These are phyloP conservation scores for Penicillium goetzii DNA, from an alignment of 495 filamentous ascomycete species.

Conservation along the genomic window DNA sequence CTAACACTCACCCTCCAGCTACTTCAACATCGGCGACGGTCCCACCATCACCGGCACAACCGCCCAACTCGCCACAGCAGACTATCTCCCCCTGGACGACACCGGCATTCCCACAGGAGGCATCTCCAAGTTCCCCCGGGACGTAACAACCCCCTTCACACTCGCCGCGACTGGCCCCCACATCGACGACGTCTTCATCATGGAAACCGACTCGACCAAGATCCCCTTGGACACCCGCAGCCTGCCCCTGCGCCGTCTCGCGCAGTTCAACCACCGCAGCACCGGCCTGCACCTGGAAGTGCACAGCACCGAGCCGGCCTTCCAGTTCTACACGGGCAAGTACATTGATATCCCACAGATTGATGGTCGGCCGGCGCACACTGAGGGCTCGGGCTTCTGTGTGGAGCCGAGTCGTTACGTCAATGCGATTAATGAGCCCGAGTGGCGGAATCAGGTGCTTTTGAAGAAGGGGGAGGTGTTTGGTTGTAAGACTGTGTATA, in stretches of 20 bases:
- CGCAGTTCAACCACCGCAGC: conserved; percentile 68
- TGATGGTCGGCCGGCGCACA: conserved; percentile 64
- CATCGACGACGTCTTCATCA: conserved; percentile 90
- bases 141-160: conserved; percentile 62
- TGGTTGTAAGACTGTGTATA: conserved; percentile 77
- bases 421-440: conserved; percentile 79
- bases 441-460: conserved; percentile 76
- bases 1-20: conserved; percentile 54
- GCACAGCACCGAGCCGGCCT: conserved; percentile 87
- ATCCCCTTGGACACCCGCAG: conserved; percentile 79
- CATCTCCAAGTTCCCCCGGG: conserved; percentile 56
- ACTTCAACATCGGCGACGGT: conserved; percentile 80
- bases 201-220: conserved; percentile 62
- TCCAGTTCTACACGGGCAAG: conserved; percentile 94
- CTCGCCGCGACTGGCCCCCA: conserved; percentile 68
- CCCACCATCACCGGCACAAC: conserved; percentile 75
- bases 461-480: conserved; percentile 80
- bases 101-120: conserved; percentile 64
- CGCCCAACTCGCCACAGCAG: conserved; percentile 68
- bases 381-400: conserved; percentile 75
- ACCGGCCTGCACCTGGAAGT: conserved; percentile 81
- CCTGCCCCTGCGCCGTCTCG: conserved; percentile 63
- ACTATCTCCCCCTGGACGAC: conserved; percentile 74
- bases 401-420: conserved; percentile 90
- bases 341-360: conserved; percentile 76